Conservation (phyloP, 441 rosid species). For the Lepidium campestre region DNA sequence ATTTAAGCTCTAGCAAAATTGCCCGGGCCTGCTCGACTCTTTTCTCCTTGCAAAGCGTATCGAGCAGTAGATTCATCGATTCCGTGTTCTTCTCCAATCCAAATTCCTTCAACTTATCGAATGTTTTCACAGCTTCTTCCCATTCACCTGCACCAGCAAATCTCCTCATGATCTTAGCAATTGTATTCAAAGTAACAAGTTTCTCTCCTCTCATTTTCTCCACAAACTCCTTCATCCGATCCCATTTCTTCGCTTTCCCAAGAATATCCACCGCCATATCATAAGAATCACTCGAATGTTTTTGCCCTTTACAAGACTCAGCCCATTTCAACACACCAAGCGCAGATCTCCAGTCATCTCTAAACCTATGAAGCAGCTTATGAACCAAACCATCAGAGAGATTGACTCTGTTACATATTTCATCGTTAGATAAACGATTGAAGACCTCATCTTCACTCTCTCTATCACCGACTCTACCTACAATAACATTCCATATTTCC, state of each 20-base stretch:
- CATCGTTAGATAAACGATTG: constrained; percentile 35
- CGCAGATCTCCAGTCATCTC: constrained; percentile 84
- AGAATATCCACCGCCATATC: constrained; percentile 68
- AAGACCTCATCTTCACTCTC: constrained; percentile 44
- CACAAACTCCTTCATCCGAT: constrained; percentile 50
- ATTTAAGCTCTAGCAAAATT: constrained; percentile 52
- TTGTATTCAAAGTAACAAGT: constrained; percentile 41
- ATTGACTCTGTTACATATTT: constrained; percentile 32
- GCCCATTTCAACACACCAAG: constrained; percentile 74
- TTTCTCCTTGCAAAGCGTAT: constrained; percentile 76
- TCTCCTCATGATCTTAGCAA: constrained; percentile 79
- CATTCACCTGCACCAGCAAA: constrained; percentile 69
- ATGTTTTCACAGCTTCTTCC: constrained; percentile 67
- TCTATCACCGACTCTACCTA: constrained; percentile 34
- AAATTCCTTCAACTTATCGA: constrained; percentile 51
- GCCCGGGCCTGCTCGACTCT: constrained; percentile 58
- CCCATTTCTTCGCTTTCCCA: constrained; percentile 69
- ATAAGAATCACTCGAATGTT: constrained; percentile 36
- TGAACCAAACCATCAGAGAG: constrained; percentile 46
- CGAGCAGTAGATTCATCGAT: constrained; percentile 70
- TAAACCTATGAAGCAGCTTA: constrained; percentile 54
- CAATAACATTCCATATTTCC: constrained; percentile 23
- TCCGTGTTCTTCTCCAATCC: constrained; percentile 68
- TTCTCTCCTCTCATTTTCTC: constrained; percentile 45
- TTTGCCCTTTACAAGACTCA: constrained; percentile 37